These are phyloP conservation scores for Flaveria brownii DNA, from an alignment of 129 eudicot genomes.

Conservation along the genomic window DNA sequence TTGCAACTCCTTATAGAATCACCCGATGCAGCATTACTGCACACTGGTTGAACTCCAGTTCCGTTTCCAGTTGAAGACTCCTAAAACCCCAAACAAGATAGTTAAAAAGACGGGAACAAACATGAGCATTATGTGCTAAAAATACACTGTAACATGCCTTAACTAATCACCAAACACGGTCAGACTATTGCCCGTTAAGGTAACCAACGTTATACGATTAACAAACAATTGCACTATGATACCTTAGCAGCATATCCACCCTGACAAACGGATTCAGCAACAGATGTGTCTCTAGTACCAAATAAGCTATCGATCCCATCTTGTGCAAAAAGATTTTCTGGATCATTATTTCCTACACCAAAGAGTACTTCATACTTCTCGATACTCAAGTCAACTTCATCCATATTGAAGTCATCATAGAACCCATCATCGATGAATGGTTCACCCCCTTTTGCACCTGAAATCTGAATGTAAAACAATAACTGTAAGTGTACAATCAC, in stretches of 20 bases:
- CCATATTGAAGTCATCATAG: slow-evolving; percentile 66
- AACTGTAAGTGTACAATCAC: neutral
- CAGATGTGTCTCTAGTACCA: slow-evolving; percentile 44
- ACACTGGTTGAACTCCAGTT: slow-evolving; percentile 50
- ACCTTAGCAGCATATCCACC: slow-evolving; percentile 55
- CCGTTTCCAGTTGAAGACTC: slow-evolving; percentile 52
- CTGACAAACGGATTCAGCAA: neutral
- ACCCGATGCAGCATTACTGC: slow-evolving; percentile 84
- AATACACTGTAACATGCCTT: neutral
- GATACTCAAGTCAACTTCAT: slow-evolving; percentile 71
- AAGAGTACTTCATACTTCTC: slow-evolving; percentile 83
- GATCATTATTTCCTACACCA: slow-evolving; percentile 60
- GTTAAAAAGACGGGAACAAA: neutral
- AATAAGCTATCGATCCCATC: slow-evolving; percentile 74
- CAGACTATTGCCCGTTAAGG: neutral
- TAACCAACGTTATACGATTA: neutral
- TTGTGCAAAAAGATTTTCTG: slow-evolving; percentile 67
- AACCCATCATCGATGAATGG: slow-evolving; percentile 48
- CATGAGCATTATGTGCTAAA: neutral
- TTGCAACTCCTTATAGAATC: slow-evolving; percentile 77
- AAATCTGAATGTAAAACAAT: slow-evolving; percentile 40
- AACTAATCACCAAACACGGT: neutral
- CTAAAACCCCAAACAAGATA: slow-evolving; percentile 25
- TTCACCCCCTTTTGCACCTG: slow-evolving; percentile 47
- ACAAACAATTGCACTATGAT: neutral